Percentiles rank a stretch among this genome's conserved stretches.
These are phyloP conservation scores for Talaromyces sp. DNA, from an alignment of 2,329 filamentous ascomycete genomes.

Conservation along the genomic window DNA sequence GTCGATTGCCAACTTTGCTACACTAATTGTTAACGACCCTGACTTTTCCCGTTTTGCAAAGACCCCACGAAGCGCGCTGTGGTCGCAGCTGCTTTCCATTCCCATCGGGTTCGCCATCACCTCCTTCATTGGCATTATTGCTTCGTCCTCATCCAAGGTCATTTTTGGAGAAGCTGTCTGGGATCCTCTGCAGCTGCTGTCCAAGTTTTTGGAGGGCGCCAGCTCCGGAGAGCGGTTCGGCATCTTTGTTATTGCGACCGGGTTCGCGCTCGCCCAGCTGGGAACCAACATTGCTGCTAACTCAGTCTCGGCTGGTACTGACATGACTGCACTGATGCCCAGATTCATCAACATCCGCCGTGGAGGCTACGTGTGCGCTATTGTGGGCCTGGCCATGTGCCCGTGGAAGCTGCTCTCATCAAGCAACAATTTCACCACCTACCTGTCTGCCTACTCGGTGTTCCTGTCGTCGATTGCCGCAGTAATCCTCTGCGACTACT, in stretches of 20 bases:
- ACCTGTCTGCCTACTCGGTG: constrained; percentile 85
- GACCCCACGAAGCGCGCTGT: constrained; percentile 70
- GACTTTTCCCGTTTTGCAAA: constrained; percentile 81
- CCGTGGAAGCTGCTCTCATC: constrained; percentile 68
- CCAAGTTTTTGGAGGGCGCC: constrained; percentile 63
- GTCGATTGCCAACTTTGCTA: constrained; percentile 85
- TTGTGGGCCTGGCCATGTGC: constrained; percentile 76
- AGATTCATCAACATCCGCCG: constrained; percentile 79
- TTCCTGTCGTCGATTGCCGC: constrained; percentile 92
- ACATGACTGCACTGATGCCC: constrained; percentile 74
- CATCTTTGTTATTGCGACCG: constrained; percentile 65
- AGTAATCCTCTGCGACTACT: constrained; percentile 88
- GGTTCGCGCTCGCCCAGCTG: constrained; percentile 73
- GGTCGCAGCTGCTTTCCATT: constrained; percentile 73
- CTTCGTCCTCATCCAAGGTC: constrained; percentile 60
- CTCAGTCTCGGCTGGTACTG: constrained; percentile 75
- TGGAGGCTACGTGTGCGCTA: constrained; percentile 78
- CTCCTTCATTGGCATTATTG: constrained; percentile 79
- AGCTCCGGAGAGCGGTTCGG: constrained; percentile 65
- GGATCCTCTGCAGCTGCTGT: constrained; percentile 66
- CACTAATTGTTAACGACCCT: constrained; percentile 72
- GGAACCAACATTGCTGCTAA: constrained; percentile 87
- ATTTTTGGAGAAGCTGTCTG: constrained; percentile 65
- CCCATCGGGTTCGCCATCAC: constrained; percentile 69
- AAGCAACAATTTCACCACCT: constrained; percentile 82